Evolutionary conservation across 495 filamentous ascomycete species (phyloP).

Genomic region (Schizothecium vesticola): DNA sequence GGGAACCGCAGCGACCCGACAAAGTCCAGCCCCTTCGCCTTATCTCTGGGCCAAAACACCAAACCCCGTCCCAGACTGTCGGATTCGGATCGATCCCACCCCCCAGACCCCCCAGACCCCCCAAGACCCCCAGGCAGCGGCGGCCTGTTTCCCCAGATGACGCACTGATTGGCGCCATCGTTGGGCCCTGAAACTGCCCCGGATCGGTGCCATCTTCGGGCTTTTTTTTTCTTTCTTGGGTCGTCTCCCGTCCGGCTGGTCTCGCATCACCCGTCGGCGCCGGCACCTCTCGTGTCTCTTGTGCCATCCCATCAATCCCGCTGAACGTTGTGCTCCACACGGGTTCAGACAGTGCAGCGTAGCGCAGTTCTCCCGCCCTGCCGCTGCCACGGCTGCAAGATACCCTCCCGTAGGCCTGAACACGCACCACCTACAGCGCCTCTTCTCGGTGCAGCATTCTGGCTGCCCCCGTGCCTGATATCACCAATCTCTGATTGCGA

Average conservation of each 20-base stretch:
- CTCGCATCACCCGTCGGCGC: constrained; percentile 7
- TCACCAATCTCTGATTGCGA: constrained; percentile 3
- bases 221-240: constrained; percentile 23
- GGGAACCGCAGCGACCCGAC: constrained; percentile 27
- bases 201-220: constrained; percentile 18
- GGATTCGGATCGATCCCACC: constrained; percentile 41
- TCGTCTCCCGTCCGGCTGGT: background rate
- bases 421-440: constrained; percentile 2
- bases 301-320: background rate
- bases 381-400: background rate
- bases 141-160: constrained; percentile 40
- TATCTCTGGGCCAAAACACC: constrained; percentile 25
- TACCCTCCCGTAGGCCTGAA: background rate
- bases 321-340: background rate
- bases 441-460: background rate
- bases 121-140: background rate
- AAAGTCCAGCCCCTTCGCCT: constrained; percentile 22
- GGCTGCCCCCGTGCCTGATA: constrained; percentile 3
- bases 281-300: background rate
- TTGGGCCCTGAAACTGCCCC: constrained; percentile 22
- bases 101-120: background rate
- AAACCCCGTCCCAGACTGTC: constrained; percentile 38
- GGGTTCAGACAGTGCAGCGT: background rate
- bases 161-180: constrained; percentile 45
- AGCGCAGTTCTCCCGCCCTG: background rate